Conservation (phyloP, 768 basidiomycete species). For the Dioszegia aurantiaca region DNA sequence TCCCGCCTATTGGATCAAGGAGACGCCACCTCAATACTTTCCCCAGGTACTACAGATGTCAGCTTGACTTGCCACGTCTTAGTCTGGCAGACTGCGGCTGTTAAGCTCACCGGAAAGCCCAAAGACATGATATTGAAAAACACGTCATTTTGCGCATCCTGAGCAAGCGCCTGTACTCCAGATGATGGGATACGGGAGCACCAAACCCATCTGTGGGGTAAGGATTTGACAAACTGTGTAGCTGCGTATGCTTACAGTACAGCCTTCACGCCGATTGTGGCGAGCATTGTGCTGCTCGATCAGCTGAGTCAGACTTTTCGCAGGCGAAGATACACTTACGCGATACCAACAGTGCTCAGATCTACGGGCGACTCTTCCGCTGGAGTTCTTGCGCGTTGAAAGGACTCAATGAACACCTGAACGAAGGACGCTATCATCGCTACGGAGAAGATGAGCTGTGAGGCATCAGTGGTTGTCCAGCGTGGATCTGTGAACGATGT, state of each 20-base stretch:
- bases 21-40: conserved; percentile 39
- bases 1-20: conserved; percentile 54
- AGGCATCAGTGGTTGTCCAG: not conserved
- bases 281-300: conserved; percentile 50
- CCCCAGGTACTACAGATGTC: conserved; percentile 40
- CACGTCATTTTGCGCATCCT: conserved; percentile 55
- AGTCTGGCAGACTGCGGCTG: not conserved
- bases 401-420: conserved; percentile 54
- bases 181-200: conserved; percentile 50
- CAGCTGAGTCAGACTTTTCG: not conserved
- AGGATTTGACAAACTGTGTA: not conserved
- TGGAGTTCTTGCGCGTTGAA: conserved; percentile 41
- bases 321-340: conserved; percentile 24
- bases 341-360: conserved; percentile 46
- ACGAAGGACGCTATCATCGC: conserved; percentile 53
- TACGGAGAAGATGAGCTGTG: conserved; percentile 52
- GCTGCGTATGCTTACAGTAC: conserved; percentile 32
- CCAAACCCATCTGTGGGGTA: conserved; percentile 42
- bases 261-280: conserved; percentile 52
- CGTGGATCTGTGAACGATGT: not conserved
- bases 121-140: conserved; percentile 55
- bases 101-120: conserved; percentile 48
- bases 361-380: conserved; percentile 32
- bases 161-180: conserved; percentile 53
- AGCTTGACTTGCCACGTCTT: not conserved